Evolutionary conservation across 805 yeast species (phyloP).

Genomic region (Suhomyces sp.): DNA sequence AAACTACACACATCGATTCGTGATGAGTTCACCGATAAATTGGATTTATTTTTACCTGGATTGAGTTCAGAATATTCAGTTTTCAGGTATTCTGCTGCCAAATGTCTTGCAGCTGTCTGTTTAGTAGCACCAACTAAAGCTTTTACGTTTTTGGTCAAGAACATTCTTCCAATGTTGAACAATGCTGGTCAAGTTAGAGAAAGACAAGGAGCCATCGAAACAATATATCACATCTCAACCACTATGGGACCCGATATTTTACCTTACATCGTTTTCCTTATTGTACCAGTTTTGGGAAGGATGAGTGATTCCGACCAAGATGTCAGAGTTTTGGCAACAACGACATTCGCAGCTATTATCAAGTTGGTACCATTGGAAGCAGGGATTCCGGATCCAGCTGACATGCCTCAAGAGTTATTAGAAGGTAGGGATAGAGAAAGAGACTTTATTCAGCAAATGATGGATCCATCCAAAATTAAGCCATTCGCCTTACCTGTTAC

Average conservation of each 20-base stretch:
- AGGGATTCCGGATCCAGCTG: constrained; percentile 93
- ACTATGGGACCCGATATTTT: constrained; percentile 85
- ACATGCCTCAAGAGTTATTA: constrained; percentile 78
- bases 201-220: constrained; percentile 93
- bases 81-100: constrained; percentile 84
- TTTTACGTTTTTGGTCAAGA: constrained; percentile 75
- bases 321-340: constrained; percentile 86
- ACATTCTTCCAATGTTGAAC: constrained; percentile 73
- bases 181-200: constrained; percentile 67
- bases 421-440: constrained; percentile 92
- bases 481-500: constrained; percentile 87
- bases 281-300: constrained; percentile 94
- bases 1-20: constrained; percentile 50
- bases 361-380: constrained; percentile 95
- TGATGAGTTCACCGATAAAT: constrained; percentile 43
- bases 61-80: constrained; percentile 75
- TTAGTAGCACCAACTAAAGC: constrained; percentile 64
- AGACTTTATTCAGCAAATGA: constrained; percentile 93
- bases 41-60: constrained; percentile 47
- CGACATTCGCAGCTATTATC: constrained; percentile 94
- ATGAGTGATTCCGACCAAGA: constrained; percentile 95
- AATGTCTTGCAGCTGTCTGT: constrained; percentile 80
- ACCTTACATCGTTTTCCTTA: constrained; percentile 92
- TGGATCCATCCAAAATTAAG: constrained; percentile 90
- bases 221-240: constrained; percentile 77